Evolutionary conservation across 2,329 filamentous ascomycete genomes (phyloP).

Genomic region (Nigrospora oryzae): DNA sequence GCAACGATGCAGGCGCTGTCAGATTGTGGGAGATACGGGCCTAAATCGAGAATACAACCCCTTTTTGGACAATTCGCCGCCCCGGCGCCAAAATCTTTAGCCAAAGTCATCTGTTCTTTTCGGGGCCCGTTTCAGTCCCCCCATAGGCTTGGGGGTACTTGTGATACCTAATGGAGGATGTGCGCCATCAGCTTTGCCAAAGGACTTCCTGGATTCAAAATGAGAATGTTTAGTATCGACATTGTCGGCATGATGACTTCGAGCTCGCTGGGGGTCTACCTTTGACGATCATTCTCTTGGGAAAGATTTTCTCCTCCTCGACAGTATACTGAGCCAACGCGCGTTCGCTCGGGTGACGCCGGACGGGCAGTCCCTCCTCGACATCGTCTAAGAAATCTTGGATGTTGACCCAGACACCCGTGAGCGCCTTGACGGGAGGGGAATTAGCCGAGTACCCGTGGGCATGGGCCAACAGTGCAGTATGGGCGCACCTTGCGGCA

Average conservation of each 20-base stretch:
- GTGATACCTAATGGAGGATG: constrained; percentile 11
- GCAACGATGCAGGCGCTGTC: constrained; percentile 82
- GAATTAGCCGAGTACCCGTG: not conserved
- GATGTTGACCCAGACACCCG: constrained; percentile 38
- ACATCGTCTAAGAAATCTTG: constrained; percentile 33
- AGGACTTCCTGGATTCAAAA: constrained; percentile 15
- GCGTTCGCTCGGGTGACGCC: constrained; percentile 20
- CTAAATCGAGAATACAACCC: constrained; percentile 25
- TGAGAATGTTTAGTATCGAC: too few species aligned
- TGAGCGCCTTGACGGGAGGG: constrained; percentile 24
- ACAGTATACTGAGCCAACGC: constrained; percentile 28
- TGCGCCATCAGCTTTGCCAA: constrained; percentile 26
- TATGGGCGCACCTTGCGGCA: constrained; percentile 31
- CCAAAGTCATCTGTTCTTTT: too few species aligned
- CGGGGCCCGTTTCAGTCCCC: not conserved
- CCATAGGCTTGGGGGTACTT: not conserved
- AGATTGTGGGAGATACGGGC: constrained; percentile 80
- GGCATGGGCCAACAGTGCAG: not conserved
- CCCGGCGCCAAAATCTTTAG: not conserved
- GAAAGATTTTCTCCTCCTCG: constrained; percentile 29
- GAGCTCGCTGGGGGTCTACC: constrained; percentile 10
- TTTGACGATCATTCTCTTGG: constrained; percentile 31
- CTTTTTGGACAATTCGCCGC: not conserved
- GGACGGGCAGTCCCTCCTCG: constrained; percentile 13
- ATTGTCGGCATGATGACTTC: too few species aligned